Evolutionary conservation across 2,329 filamentous ascomycete genomes (phyloP), one percentile per base, ranked within the genome.

Genomic region (Setomelanomma holmii): DNA sequence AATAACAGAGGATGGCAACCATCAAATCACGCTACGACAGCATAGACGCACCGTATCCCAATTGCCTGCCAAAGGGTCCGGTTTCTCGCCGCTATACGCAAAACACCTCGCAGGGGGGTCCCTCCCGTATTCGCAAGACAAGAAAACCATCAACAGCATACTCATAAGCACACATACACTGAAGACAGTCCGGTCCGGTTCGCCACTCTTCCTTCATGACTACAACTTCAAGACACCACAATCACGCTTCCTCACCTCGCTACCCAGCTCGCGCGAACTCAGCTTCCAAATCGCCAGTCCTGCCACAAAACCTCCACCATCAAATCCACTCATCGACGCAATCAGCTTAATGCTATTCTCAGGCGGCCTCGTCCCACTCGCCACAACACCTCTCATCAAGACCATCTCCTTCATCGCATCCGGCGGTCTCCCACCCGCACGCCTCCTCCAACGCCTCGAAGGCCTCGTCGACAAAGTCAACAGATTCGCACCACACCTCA

Each of bases 401-500:
- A 63, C 66, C 1, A 27, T 69, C 2, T 58, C 51, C 2, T 73
- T 73, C 54, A 52, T 72, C 27, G 48, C 69, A 11, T 64, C 64
- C 1, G 69, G 54, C 4, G 66, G 69, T 5, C 56, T 70, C 1
- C 49, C 60, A 0, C 56, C 66, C 1, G 70, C 56, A 7, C 67
- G 67, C 5, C 61, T 74, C 2, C 64, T 73, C n/a, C 69, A 71
- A 46, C 68, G 69, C 23, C 55, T 74, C 5, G 71, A 74, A 51
- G 63, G 56, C 10, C 60, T 74, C 11, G 60, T 74, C 19, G 69
- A 70, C 30, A 74, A 74, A 48, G 60, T 72, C 0, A 65, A 73
- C 40, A 57, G 58, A 14, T 63, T 70, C 11, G 39, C 65, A 2
- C 65, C 67, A 1, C 53, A 61, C 7, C 63, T 69, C 4, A 48